Conservation (phyloP, 2,329 filamentous ascomycete genomes). For the Cadophora luteo-olivacea region DNA sequence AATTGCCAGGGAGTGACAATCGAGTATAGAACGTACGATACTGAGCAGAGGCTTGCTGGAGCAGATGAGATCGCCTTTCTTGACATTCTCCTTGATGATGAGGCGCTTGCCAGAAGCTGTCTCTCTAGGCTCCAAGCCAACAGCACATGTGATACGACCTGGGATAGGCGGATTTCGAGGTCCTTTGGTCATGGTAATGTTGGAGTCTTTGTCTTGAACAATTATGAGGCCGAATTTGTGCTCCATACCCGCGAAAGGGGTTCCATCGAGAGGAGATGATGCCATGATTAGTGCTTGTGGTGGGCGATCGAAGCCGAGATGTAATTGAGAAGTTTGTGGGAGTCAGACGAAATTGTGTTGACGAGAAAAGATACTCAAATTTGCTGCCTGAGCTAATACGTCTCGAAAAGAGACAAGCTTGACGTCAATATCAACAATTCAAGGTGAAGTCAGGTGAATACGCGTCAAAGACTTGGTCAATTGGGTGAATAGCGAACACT, state of each 20-base stretch:
- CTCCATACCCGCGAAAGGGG: background rate
- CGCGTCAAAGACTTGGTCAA: too few relatives aligned
- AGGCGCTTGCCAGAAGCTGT: background rate
- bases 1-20: too few relatives aligned
- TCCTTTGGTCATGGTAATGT: background rate
- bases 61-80: background rate
- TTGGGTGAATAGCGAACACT: too few relatives aligned
- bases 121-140: background rate
- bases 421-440: background rate
- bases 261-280: background rate
- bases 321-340: too few relatives aligned
- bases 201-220: background rate
- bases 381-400: too few relatives aligned
- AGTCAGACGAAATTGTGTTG: too few relatives aligned
- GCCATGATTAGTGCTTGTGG: background rate
- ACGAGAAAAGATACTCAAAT: too few relatives aligned
- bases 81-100: background rate
- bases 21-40: background rate
- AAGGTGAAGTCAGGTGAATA: background rate
- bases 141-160: background rate
- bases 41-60: slow-evolving; percentile 12
- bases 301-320: background rate
- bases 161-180: background rate
- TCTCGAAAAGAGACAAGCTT: background rate
- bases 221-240: background rate